A percentile compares a stretch with the other conserved stretches of the same genome.
These are phyloP conservation scores for Cyamopsis tetragonoloba DNA, from an alignment of 306 rosid species.

Conservation along the genomic window DNA sequence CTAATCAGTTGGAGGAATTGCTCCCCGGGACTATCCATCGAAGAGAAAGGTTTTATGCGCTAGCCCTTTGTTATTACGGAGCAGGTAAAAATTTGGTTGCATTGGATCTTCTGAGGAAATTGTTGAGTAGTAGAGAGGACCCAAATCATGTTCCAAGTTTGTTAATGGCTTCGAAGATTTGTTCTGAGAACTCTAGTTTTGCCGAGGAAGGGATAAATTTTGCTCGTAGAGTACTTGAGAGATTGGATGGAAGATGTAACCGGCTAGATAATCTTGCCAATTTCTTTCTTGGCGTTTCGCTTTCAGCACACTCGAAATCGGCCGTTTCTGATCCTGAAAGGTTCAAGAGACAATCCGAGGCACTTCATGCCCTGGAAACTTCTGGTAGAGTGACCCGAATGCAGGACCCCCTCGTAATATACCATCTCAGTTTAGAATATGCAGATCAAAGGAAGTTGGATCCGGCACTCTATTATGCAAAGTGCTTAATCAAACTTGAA, in stretches of 20 bases:
- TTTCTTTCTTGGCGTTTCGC: constrained; percentile 66
- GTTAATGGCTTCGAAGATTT: constrained; percentile 87
- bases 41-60: constrained; percentile 48
- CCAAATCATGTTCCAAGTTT: constrained; percentile 54
- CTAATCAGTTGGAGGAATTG: constrained; percentile 69
- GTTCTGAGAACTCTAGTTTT: constrained; percentile 48
- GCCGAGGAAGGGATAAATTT: constrained; percentile 56
- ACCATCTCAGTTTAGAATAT: constrained; percentile 73
- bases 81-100: constrained; percentile 63
- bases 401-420: constrained; percentile 54
- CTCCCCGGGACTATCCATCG: constrained; percentile 56
- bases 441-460: constrained; percentile 83
- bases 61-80: constrained; percentile 80
- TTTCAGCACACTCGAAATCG: constrained; percentile 60
- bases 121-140: constrained; percentile 52
- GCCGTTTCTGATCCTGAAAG: constrained; percentile 65
- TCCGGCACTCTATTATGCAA: constrained; percentile 60
- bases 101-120: constrained; percentile 60
- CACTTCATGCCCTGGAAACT: constrained; percentile 56
- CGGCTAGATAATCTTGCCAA: constrained; percentile 48
- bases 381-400: constrained; percentile 54
- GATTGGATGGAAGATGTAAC: constrained; percentile 53
- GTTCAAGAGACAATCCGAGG: constrained; percentile 58
- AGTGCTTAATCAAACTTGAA: constrained; percentile 57
- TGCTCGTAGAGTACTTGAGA: constrained; percentile 49